Evolutionary conservation across 2,329 filamentous ascomycete species (phyloP).

Genomic region (Phyllosticta citrichinensis): DNA sequence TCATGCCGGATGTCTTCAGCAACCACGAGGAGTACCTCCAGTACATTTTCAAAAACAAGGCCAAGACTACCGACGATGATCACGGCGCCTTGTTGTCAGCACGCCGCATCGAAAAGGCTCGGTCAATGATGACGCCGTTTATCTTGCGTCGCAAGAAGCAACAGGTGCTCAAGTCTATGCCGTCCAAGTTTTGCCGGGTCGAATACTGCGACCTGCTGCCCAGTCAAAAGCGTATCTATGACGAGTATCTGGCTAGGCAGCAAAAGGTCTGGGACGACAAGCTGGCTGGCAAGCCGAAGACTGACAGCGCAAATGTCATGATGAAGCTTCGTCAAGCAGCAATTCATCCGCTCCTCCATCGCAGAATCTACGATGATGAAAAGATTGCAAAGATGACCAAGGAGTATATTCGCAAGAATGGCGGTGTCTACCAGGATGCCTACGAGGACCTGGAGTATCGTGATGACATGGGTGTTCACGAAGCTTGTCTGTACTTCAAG

Average conservation of each 20-base stretch:
- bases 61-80: constrained; percentile 65
- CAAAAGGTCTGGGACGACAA: constrained; percentile 51
- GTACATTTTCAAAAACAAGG: constrained; percentile 84
- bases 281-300: constrained; percentile 45
- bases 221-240: constrained; percentile 64
- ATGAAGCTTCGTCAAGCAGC: constrained; percentile 89
- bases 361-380: constrained; percentile 66
- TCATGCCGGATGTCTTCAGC: constrained; percentile 76
- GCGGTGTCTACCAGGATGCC: not conserved
- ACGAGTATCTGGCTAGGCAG: constrained; percentile 54
- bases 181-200: constrained; percentile 66
- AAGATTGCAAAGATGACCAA: constrained; percentile 68
- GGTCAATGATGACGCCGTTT: constrained; percentile 89
- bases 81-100: constrained; percentile 77
- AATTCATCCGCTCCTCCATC: constrained; percentile 81
- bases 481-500: constrained; percentile 30
- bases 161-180: constrained; percentile 76
- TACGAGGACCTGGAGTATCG: not conserved
- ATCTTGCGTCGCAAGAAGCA: constrained; percentile 89
- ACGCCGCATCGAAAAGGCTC: constrained; percentile 75
- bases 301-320: constrained; percentile 48
- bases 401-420: constrained; percentile 49
- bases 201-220: constrained; percentile 72
- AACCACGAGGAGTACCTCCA: constrained; percentile 69
- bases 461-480: constrained; percentile 19